These are phyloP conservation scores for Ogataea pini DNA, from an alignment of 805 yeast genomes.

Conservation along the genomic window DNA sequence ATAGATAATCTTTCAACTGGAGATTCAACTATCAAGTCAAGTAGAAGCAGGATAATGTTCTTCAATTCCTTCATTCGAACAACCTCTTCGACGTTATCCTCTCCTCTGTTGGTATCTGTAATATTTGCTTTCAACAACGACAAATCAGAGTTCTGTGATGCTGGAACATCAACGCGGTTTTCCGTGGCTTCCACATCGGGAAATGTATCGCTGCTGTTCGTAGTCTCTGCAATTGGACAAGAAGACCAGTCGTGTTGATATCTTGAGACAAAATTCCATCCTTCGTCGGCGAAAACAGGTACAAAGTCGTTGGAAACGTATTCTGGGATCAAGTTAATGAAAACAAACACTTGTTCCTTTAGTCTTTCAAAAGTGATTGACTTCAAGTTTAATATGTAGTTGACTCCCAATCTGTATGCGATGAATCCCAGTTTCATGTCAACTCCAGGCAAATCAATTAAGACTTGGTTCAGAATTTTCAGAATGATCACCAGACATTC, in stretches of 20 bases:
- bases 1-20: slow-evolving; percentile 10
- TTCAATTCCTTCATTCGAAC: slow-evolving; percentile 13
- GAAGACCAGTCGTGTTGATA: not conserved
- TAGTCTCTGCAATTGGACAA: not conserved
- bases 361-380: slow-evolving; percentile 44
- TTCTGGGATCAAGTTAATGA: slow-evolving; percentile 46
- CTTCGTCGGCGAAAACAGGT: slow-evolving; percentile 22
- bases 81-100: not conserved
- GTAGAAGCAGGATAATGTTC: slow-evolving; percentile 15
- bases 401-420: slow-evolving; percentile 42
- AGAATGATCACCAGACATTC: slow-evolving; percentile 35
- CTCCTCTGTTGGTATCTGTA: not conserved
- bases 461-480: slow-evolving; percentile 46
- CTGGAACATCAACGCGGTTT: slow-evolving; percentile 5
- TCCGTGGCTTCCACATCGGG: slow-evolving; percentile 1
- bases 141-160: slow-evolving; percentile 2
- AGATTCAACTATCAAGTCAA: slow-evolving; percentile 20
- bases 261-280: not conserved
- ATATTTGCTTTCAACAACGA: not conserved
- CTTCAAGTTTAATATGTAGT: slow-evolving; percentile 37
- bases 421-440: slow-evolving; percentile 40
- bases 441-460: slow-evolving; percentile 43
- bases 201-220: slow-evolving; percentile 1
- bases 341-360: slow-evolving; percentile 45
- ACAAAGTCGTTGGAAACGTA: slow-evolving; percentile 34